Base-by-base conservation (phyloP, 139 green algal species). In the Chlorella sorokiniana region DNA sequence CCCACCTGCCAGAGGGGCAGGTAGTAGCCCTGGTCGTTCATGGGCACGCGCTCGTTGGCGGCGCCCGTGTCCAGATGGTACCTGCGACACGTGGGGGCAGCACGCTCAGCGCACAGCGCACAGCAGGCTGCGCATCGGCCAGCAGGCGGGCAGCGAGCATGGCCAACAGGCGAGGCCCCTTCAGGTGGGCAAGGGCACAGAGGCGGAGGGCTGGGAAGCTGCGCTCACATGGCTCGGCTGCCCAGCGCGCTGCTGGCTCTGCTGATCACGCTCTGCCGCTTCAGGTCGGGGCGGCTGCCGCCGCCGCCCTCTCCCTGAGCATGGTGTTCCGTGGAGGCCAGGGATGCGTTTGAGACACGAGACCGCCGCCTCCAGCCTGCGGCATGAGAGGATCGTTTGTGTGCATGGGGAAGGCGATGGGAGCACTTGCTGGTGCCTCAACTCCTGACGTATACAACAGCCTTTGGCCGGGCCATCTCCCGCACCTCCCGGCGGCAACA, bases 1-100 rank as follows among this genome's bases (percentile, higher is more conserved):
- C n/a, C n/a, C 38, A 72, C 65, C 65, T 72, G 63, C 76, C 76
- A 82, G 33, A 74, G 40, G 40, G 76, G 76, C 29, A 82, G 42
- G 5, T 29, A 44, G 63, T 73, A 75, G 44, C 44, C 23, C 27
- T 82, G 35, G 31, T 65, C 65, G 76, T 82, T 82, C 7, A 45
- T 1, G 8, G 76, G 76, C 44, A 82, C 76, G 33, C 7, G 44
- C 44, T 74, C 63, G 62, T 82, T 82, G 31, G 62, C 45, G 9
- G 54, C 52, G 2, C 61, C 48, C n/a, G 82, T 79, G 64, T 78
- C 59, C 33, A 78, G 2, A 45, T 84, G 63, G 29, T 83, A 83
- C 75, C 68, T 81, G 75, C 5, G 33, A n/a, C 27, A 27, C 41
- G n/a, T 31, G 14, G 27, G 40, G 20, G 29, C 27, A 31, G n/a